Conservation (phyloP, 176 grass and related monocot species). For the Miscanthus lutarioriparius region DNA sequence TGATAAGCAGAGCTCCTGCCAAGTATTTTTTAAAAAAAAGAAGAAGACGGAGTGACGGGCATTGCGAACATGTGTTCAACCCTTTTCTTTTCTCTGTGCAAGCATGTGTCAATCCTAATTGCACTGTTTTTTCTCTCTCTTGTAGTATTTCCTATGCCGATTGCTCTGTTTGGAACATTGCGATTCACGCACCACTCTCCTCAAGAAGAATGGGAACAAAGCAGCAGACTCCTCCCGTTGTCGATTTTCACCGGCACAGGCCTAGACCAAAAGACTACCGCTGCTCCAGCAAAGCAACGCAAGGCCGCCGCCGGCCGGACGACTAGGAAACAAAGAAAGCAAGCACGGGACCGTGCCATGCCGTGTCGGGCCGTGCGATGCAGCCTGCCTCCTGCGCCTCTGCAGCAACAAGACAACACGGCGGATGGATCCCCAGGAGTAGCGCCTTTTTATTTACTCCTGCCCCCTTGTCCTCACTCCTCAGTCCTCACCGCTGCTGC, state of each 20-base stretch:
- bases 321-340: no score
- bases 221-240: not conserved
- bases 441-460: not conserved
- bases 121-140: no score
- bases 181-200: not conserved
- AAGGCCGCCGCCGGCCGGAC: not conserved
- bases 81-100: no score
- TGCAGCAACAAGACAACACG: not conserved
- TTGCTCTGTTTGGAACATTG: not conserved
- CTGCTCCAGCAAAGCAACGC: not conserved
- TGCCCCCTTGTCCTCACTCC: not conserved
- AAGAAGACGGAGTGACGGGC: no score
- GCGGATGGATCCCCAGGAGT: not conserved
- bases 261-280: no score
- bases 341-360: not conserved
- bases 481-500: not conserved
- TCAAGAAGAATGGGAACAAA: slow-evolving; percentile 1
- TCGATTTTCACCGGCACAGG: not conserved
- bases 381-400: not conserved
- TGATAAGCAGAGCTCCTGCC: no score
- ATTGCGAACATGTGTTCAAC: no score
- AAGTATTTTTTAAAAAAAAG: no score
- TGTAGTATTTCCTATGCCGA: not conserved
- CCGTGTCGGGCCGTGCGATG: not conserved
- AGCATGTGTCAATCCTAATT: no score